Base-by-base conservation (phyloP, 805 yeast genomes). In the Spathaspora passalidarum region DNA sequence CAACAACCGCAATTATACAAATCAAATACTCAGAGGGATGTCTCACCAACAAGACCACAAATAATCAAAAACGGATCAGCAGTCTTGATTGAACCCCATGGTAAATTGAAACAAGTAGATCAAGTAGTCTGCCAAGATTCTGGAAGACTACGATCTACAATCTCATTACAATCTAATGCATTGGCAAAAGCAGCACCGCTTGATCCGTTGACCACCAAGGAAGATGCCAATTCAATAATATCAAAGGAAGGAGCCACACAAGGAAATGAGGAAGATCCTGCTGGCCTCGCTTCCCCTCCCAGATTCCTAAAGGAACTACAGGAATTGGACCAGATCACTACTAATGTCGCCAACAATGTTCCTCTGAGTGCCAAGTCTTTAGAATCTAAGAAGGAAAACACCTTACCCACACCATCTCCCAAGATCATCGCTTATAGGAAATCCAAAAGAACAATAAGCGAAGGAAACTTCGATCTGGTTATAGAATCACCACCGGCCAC, bases 121-220 rank as follows among this genome's bases (percentile, higher is more conserved):
- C 34, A 29, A 29, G 34, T 29, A 29, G 14, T 36, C 10, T 36
- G 39, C 25, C 39, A 36, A 25, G 42, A 39, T 9, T 39, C 42
- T n/a, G 42, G 22, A 16, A 17, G 48, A 3, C 48, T 55, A 8
- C 21, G 45, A 23, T 59, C 65, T 8, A 54, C 66, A 4, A 36
- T 51, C 20, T 56, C 67, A 7, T 50, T 70, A 14, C 72, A 62
- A 45, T 60, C 73, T 8, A 65, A 73, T 16, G 66, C 67, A 39
- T 39, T 61, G 32, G 59, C 61, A 22, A 74, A 75, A 49, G 64
- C 79, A 3, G 56, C 69, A 1, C 82, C 82, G 0, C 81, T 81
- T 0, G 63, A 70, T 49, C 82, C 83, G 0, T 71, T 65, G 39
- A 79, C 81, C 0, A 79, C 82, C 0, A 69, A 57, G 41, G 69